Percentiles rank a stretch among this genome's conserved stretches.
Conservation (phyloP, 2,329 filamentous ascomycete genomes). For the Neofusicoccum ribis region DNA sequence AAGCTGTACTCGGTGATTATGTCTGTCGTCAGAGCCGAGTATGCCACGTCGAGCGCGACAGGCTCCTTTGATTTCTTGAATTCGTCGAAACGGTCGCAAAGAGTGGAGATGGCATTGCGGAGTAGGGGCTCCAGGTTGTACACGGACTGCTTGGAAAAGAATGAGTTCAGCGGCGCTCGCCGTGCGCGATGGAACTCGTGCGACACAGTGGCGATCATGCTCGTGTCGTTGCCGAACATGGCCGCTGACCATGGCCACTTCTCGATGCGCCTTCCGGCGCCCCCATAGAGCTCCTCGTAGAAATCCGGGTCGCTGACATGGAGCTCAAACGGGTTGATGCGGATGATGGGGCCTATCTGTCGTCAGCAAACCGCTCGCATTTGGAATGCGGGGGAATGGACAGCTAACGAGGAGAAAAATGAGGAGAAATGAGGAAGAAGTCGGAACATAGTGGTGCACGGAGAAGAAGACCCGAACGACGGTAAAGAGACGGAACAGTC, state of each 20-base stretch:
- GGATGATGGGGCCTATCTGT: slow-evolving; percentile 30
- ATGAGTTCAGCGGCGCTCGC: slow-evolving; percentile 26
- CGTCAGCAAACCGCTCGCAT: neutral
- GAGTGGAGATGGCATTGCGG: slow-evolving; percentile 24
- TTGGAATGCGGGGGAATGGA: neutral
- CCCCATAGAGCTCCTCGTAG: slow-evolving; percentile 21
- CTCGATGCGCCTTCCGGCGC: slow-evolving; percentile 9
- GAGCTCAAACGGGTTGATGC: slow-evolving; percentile 36
- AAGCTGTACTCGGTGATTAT: slow-evolving; percentile 27
- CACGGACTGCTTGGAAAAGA: slow-evolving; percentile 30
- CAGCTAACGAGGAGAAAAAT: neutral
- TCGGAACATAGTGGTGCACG: neutral
- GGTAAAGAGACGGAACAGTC: neutral
- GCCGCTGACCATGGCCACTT: slow-evolving; percentile 24
- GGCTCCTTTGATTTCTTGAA: slow-evolving; percentile 15
- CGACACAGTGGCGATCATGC: slow-evolving; percentile 22
- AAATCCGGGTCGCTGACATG: slow-evolving; percentile 31
- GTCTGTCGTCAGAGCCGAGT: slow-evolving; percentile 21
- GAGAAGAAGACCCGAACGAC: neutral
- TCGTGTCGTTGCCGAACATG: slow-evolving; percentile 21
- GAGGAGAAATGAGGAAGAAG: slow-evolving; percentile 4
- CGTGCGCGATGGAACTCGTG: slow-evolving; percentile 26
- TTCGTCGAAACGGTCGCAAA: slow-evolving; percentile 23
- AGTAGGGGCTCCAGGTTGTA: slow-evolving; percentile 26
- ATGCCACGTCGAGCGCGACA: slow-evolving; percentile 15